These are phyloP conservation scores for Kwoniella botswanensis DNA, from an alignment of 768 basidiomycete species.

Conservation along the genomic window DNA sequence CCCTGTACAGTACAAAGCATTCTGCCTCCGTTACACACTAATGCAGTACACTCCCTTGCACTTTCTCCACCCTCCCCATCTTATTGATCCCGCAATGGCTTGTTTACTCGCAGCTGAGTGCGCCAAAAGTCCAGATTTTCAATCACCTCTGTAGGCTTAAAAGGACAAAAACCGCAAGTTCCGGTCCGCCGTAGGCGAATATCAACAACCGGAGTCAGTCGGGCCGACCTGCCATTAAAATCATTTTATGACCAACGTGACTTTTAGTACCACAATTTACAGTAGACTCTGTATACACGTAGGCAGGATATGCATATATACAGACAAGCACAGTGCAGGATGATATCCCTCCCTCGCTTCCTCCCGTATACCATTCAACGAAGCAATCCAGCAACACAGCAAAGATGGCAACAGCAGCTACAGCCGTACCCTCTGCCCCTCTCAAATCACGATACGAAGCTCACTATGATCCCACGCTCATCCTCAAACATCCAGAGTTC, in stretches of 20 bases:
- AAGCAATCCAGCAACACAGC: background rate
- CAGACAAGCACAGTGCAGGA: background rate
- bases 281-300: no score
- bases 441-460: constrained; percentile 36
- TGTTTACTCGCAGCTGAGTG: no score
- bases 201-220: background rate
- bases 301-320: background rate
- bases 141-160: background rate
- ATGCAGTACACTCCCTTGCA: no score
- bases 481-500: constrained; percentile 58
- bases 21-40: no score
- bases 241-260: background rate
- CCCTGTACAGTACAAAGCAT: no score
- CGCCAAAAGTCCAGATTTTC: background rate
- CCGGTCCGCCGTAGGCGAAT: background rate
- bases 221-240: background rate
- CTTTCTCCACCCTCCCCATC: no score
- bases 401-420: constrained; percentile 6
- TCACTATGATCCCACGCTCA: constrained; percentile 54
- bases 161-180: background rate
- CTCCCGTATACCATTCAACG: background rate
- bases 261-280: no score
- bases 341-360: background rate
- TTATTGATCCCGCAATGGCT: no score
- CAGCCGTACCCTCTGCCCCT: constrained; percentile 4